phyloP scores from a whole-genome alignment of 1,284 basidiomycete species.

The Ganoderma multipileum region DNA sequence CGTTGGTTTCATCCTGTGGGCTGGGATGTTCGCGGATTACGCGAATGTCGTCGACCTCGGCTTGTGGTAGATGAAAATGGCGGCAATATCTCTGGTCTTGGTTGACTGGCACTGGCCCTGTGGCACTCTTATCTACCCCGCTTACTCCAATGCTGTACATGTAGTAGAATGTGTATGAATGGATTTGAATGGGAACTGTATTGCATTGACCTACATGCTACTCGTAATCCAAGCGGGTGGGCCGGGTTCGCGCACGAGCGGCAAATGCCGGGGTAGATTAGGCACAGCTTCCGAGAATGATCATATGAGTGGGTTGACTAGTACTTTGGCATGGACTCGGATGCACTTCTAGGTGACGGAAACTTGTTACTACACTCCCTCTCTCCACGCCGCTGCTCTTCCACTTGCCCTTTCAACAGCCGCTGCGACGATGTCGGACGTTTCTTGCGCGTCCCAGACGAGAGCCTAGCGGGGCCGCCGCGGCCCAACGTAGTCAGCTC shows the following conservation, averaged over 20 bases:
- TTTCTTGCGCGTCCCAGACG: background rate
- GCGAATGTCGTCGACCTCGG: background rate
- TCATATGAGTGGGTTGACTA: no score
- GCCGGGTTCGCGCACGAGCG: background rate
- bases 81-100: background rate
- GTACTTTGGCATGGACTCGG: no score
- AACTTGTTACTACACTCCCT: background rate
- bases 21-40: constrained; percentile 30
- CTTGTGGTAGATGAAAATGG: background rate
- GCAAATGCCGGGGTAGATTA: no score
- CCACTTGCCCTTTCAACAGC: background rate
- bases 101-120: background rate
- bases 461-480: background rate
- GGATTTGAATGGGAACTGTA: background rate
- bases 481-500: background rate
- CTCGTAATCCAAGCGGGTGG: background rate
- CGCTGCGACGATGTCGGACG: background rate
- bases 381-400: background rate
- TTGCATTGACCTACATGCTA: background rate
- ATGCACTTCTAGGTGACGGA: background rate
- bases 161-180: background rate
- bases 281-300: no score
- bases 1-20: constrained; percentile 25
- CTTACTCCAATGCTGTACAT: background rate
- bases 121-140: background rate